Percentiles rank a stretch among this genome's conserved stretches.
These are phyloP conservation scores for Pholiota adiposa DNA, from an alignment of 1,284 basidiomycete genomes.

Conservation along the genomic window DNA sequence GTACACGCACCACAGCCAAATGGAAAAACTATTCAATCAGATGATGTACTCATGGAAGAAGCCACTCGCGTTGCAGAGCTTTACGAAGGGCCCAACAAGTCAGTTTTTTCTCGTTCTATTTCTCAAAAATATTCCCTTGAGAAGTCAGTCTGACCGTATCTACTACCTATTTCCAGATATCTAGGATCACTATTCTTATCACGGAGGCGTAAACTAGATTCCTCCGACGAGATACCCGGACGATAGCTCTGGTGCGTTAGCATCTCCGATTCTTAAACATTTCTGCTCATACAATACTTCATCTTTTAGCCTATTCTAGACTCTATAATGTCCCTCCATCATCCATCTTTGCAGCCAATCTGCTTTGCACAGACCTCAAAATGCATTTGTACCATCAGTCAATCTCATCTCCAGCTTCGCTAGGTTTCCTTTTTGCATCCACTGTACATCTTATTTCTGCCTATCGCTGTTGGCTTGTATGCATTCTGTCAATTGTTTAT, in stretches of 20 bases:
- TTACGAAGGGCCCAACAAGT: slow-evolving; percentile 73
- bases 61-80: slow-evolving; percentile 48
- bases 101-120: slow-evolving; percentile 8
- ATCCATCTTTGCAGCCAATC: background rate
- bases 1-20: background rate
- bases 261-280: slow-evolving; percentile 5
- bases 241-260: slow-evolving; percentile 14
- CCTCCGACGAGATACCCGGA: slow-evolving; percentile 19
- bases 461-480: background rate
- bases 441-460: background rate
- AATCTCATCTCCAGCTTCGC: slow-evolving; percentile 5
- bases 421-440: slow-evolving; percentile 2
- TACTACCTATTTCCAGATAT: slow-evolving; percentile 34
- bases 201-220: slow-evolving; percentile 53
- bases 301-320: slow-evolving; percentile 1
- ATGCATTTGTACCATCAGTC: slow-evolving; percentile 18
- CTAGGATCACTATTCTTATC: slow-evolving; percentile 65
- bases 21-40: background rate
- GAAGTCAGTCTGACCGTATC: background rate
- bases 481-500: background rate
- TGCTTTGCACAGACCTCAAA: slow-evolving; percentile 6
- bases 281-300: background rate
- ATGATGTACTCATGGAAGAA: slow-evolving; percentile 12
- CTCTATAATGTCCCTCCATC: background rate
- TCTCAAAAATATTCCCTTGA: background rate